Base-by-base conservation (phyloP, 768 basidiomycete species). In the Russula sp. region DNA sequence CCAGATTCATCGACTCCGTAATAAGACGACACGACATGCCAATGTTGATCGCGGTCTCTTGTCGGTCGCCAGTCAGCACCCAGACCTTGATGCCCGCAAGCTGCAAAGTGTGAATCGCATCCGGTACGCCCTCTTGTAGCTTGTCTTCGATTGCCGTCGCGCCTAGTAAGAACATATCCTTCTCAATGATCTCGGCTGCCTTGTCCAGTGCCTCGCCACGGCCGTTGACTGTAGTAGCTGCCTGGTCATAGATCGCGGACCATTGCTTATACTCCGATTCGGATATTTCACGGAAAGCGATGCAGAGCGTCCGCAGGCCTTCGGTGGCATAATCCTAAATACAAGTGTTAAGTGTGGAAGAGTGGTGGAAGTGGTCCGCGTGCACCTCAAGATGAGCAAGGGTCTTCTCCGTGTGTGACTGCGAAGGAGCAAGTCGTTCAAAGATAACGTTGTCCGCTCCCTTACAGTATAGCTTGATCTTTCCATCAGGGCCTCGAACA, bases 101-200 rank as follows among this genome's bases (percentile, higher is more conserved):
- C 71, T 99, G 97, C 52, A 99, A 75, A 0, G 95, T 98, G 73
- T 98, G 95, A 55, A 98, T 99, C 6, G 97, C 88, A 71, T 99
- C 97, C 0, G 97, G 97, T 3, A 99, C 97, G 46, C 97, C 97
- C 58, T 99, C 97, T 73, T 99, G 97, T 16, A 99, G 79, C 75
- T 97, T 98, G 75, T 99, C 97, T 74, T 99, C 97, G 71, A 99
- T 94, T 20, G 97, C 97, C 2, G 97, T 98, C 28, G 97, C 97
- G 3, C 97, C 97, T 20, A 99, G 82, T 20, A 99, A 73, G 71
- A 92, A 88, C 69, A 99, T 80, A 65, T 99, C 94, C 70, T 90
- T 90, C 78, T 99, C 97, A 68, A 99, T 97, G 54, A 96, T 77
- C 73, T 99, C 97, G 1, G 97, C 94, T 0, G 93, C 96, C 69